These are phyloP conservation scores for Acacia confusa DNA, from an alignment of 306 rosid species.

Conservation along the genomic window DNA sequence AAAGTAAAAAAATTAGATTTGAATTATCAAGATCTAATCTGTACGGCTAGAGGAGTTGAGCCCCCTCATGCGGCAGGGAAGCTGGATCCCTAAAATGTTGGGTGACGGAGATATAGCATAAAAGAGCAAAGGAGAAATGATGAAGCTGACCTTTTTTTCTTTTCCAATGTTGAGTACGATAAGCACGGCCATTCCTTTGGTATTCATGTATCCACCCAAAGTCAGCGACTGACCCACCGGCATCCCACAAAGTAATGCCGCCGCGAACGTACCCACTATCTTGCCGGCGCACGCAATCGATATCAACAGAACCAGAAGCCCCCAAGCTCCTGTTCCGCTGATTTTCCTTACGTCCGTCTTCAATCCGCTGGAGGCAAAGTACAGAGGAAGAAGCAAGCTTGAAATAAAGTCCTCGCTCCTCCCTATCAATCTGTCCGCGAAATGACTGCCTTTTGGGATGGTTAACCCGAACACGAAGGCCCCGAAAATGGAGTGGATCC, in stretches of 20 bases:
- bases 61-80: no score
- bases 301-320: constrained; percentile 59
- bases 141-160: constrained; percentile 42
- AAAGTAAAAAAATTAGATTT: no score
- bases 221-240: constrained; percentile 68
- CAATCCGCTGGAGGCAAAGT: constrained; percentile 90
- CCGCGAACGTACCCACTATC: constrained; percentile 68
- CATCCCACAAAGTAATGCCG: constrained; percentile 62
- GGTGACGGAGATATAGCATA: background rate
- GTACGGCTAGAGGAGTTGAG: no score
- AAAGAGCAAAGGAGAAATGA: background rate
- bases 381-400: constrained; percentile 74
- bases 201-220: constrained; percentile 84
- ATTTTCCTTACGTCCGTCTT: constrained; percentile 78
- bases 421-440: constrained; percentile 56
- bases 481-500: constrained; percentile 85
- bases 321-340: constrained; percentile 63
- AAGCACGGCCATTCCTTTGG: constrained; percentile 86
- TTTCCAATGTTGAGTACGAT: constrained; percentile 92
- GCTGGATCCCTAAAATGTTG: no score
- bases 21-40: no score
- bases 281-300: constrained; percentile 58
- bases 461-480: constrained; percentile 85
- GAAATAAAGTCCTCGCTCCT: constrained; percentile 85
- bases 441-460: constrained; percentile 61